These are phyloP conservation scores for Cephalotrichum gorgonifer DNA, from an alignment of 2,329 filamentous ascomycete genomes.

Conservation along the genomic window DNA sequence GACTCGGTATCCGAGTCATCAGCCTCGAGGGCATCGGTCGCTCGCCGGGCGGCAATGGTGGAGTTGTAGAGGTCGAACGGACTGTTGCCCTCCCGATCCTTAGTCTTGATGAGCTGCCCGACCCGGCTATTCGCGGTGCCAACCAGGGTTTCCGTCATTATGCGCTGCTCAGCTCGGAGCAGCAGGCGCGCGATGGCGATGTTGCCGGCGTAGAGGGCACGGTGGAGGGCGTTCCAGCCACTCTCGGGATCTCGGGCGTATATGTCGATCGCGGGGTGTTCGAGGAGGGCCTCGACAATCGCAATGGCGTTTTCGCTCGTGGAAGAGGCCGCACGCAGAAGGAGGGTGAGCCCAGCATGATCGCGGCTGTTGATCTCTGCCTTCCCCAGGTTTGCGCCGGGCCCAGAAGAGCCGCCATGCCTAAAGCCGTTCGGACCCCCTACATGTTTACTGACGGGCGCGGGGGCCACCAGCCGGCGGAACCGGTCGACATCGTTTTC, in stretches of 20 bases:
- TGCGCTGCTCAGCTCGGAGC: conserved; percentile 63
- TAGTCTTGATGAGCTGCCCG: conserved; percentile 80
- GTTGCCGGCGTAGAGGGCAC: conserved; percentile 84
- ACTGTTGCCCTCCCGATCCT: conserved; percentile 89
- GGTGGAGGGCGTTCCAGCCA: conserved; percentile 90
- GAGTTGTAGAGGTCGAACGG: conserved; percentile 88
- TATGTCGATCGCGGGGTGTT: conserved; percentile 74
- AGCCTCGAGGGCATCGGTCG: conserved; percentile 30
- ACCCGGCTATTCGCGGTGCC: conserved; percentile 48
- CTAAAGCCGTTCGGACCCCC: conserved; percentile 32
- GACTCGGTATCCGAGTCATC: conserved; percentile 38
- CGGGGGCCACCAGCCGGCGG: conserved; percentile 68
- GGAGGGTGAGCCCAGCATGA: conserved; percentile 66
- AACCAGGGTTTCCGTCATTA: conserved; percentile 49
- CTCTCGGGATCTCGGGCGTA: conserved; percentile 83
- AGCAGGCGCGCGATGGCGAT: conserved; percentile 75
- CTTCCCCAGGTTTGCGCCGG: conserved; percentile 27
- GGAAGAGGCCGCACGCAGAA: conserved; percentile 78
- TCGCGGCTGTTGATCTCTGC: conserved; percentile 81
- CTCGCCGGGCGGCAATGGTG: conserved; percentile 70
- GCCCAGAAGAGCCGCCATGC: conserved; percentile 9
- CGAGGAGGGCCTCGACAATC: conserved; percentile 71
- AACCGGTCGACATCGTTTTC: conserved; percentile 97
- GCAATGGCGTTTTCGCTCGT: conserved; percentile 54
- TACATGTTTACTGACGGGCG: conserved; percentile 46